Percentiles rank a stretch among this genome's conserved stretches.
Evolutionary conservation across 2,329 filamentous ascomycete species (phyloP).

Genomic region (Dactylellina cionopaga): DNA sequence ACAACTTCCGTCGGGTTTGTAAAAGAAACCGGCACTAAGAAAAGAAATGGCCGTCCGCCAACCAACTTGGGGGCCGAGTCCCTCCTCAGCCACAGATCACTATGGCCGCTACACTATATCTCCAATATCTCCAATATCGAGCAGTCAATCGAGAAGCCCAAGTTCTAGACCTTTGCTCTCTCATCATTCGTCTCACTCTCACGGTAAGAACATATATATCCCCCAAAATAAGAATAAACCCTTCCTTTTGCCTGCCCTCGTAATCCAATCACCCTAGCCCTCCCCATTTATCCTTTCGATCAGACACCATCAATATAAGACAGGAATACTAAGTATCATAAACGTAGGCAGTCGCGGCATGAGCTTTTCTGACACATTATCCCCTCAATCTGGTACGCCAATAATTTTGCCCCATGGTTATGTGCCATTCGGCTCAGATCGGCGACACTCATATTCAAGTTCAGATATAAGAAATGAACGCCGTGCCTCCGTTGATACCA

Average conservation of each 20-base stretch:
- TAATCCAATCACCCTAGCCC: not conserved
- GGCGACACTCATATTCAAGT: conserved; percentile 51
- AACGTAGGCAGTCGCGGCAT: conserved; percentile 44
- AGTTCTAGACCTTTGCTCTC: conserved; percentile 35
- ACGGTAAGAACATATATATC: conserved; percentile 12
- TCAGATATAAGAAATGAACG: conserved; percentile 46
- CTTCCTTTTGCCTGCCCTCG: not conserved
- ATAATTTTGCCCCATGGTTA: conserved; percentile 52
- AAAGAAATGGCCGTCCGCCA: conserved; percentile 47
- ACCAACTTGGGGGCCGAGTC: conserved; percentile 48
- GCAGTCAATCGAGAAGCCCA: conserved; percentile 35
- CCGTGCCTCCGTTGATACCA: conserved; percentile 40
- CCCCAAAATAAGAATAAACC: not conserved
- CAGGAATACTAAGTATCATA: not conserved
- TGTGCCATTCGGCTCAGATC: conserved; percentile 48
- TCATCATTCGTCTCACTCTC: conserved; percentile 46
- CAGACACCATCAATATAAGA: not conserved
- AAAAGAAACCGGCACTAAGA: no score
- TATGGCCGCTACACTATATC: conserved; percentile 34
- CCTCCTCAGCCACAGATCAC: conserved; percentile 50
- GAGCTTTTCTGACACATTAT: conserved; percentile 39
- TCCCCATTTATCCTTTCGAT: not conserved
- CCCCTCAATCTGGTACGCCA: conserved; percentile 51
- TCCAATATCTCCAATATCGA: conserved; percentile 29
- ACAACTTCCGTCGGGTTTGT: not conserved